Evolutionary conservation across 2,329 filamentous ascomycete species (phyloP).

Genomic region (Colletotrichum kahawae): DNA sequence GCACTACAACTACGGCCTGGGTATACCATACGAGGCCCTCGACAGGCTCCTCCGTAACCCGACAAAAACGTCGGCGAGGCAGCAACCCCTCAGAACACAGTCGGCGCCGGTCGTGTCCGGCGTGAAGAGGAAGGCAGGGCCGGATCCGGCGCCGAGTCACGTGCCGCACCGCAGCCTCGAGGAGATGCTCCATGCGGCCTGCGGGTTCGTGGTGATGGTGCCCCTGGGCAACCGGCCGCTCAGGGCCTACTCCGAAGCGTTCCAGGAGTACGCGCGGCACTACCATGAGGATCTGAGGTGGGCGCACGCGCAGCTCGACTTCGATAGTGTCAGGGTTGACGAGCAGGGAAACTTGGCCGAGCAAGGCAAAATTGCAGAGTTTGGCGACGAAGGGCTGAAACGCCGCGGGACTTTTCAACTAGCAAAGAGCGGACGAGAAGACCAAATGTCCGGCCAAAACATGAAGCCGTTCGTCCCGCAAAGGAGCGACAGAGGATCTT

Average conservation of each 20-base stretch:
- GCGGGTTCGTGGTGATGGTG: background rate
- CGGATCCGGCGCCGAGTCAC: background rate
- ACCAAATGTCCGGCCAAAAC: background rate
- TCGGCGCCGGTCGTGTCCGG: background rate
- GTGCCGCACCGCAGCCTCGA: conserved; percentile 1
- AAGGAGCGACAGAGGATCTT: background rate
- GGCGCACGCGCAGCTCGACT: background rate
- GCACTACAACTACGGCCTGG: background rate
- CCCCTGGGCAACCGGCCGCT: background rate
- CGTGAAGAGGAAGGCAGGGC: background rate
- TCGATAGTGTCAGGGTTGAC: background rate
- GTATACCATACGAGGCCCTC: background rate
- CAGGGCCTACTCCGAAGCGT: background rate
- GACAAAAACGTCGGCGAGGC: background rate
- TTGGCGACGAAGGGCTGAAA: background rate
- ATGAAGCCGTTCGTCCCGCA: background rate
- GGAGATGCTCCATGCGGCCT: background rate
- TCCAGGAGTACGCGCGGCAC: background rate
- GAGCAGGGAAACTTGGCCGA: background rate
- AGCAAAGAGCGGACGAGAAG: background rate
- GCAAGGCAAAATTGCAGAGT: background rate
- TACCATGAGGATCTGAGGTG: background rate
- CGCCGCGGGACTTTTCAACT: background rate
- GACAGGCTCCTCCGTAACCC: background rate
- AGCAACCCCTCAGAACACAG: background rate